phyloP scores from a whole-genome alignment of 371 early-diverging fungal genomes.

The Mortierella sp. region DNA sequence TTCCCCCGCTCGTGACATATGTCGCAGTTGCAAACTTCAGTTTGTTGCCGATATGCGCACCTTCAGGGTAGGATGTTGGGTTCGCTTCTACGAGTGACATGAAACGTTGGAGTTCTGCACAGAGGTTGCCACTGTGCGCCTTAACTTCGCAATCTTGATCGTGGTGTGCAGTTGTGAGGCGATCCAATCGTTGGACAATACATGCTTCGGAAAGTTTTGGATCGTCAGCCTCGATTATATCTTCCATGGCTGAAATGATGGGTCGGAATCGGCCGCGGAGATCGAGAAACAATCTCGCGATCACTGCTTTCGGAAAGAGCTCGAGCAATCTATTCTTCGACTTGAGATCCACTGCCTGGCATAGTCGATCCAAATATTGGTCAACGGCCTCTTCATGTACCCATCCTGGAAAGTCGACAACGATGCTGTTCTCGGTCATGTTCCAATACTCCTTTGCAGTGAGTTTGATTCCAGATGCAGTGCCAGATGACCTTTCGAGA shows the following conservation, averaged over 20 bases:
- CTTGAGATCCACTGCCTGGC: slow-evolving; percentile 2
- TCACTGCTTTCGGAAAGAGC: slow-evolving; percentile 7
- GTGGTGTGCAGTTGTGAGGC: slow-evolving; percentile 15
- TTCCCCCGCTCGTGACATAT: background rate
- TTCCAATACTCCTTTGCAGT: slow-evolving; percentile 1
- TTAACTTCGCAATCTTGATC: slow-evolving; percentile 5
- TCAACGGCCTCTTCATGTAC: background rate
- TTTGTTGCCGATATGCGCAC: background rate
- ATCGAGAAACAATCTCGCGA: slow-evolving; percentile 3
- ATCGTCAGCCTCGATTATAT: slow-evolving; percentile 16
- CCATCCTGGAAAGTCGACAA: slow-evolving; percentile 12
- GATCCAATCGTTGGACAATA: slow-evolving; percentile 11
- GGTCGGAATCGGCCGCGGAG: slow-evolving; percentile 21
- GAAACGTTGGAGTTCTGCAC: slow-evolving; percentile 9
- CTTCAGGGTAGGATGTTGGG: background rate
- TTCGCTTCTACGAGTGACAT: background rate
- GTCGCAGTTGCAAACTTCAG: slow-evolving; percentile 1
- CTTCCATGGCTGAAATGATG: slow-evolving; percentile 18
- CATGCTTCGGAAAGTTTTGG: slow-evolving; percentile 9
- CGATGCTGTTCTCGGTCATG: background rate
- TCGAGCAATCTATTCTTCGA: background rate
- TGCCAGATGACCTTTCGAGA: slow-evolving; percentile 8
- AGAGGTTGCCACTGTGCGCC: slow-evolving; percentile 23
- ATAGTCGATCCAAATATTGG: slow-evolving; percentile 10
- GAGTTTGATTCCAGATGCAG: slow-evolving; percentile 9